Percentiles rank a stretch among this genome's conserved stretches.
Conservation (phyloP, 2,329 filamentous ascomycete species). For the Alternaria atra region DNA sequence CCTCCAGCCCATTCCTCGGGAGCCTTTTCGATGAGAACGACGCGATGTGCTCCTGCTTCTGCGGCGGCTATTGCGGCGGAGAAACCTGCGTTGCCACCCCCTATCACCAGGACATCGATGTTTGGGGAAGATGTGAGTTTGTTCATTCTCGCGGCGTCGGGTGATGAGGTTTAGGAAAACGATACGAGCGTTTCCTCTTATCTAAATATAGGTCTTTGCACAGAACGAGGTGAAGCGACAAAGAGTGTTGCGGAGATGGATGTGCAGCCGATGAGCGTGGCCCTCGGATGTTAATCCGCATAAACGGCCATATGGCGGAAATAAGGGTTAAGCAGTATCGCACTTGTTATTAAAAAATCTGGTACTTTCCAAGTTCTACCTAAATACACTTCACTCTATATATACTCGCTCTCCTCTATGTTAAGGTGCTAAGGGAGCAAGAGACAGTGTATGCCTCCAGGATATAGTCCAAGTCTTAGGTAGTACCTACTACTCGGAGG, state of each 20-base stretch:
- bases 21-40: conserved; percentile 69
- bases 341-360: background rate
- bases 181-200: background rate
- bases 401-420: background rate
- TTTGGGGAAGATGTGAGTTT: conserved; percentile 1
- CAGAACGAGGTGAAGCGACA: background rate
- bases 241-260: background rate
- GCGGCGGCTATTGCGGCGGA: conserved; percentile 66
- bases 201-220: background rate
- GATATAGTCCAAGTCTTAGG: background rate
- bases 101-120: conserved; percentile 62
- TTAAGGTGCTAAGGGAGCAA: background rate
- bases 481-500: background rate
- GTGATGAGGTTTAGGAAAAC: background rate
- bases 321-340: background rate
- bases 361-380: background rate
- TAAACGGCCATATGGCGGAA: background rate
- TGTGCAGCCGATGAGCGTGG: background rate
- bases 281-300: background rate
- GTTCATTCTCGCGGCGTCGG: background rate
- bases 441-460: background rate
- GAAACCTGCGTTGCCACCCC: conserved; percentile 72
- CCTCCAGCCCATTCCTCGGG: conserved; percentile 68
- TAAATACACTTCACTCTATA: background rate
- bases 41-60: conserved; percentile 55